Percentiles rank a stretch among this genome's conserved stretches.
Conservation (phyloP, 441 rosid genomes). For the Kokia cookei region DNA sequence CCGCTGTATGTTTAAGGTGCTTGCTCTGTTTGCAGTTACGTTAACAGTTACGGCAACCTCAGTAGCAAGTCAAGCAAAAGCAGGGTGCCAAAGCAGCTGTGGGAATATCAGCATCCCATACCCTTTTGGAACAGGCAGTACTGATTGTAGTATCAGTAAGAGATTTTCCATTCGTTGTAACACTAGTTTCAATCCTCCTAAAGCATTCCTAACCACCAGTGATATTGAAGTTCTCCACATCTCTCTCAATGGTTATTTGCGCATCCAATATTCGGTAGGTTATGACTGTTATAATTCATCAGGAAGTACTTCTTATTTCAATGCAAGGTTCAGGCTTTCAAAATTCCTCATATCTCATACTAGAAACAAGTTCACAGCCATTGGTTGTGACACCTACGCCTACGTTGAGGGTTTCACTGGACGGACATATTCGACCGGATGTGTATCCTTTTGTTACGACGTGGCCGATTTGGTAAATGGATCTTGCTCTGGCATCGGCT, state of each 20-base stretch:
- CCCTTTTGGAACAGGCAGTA: not conserved
- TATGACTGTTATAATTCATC: conserved; percentile 13
- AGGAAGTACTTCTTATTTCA: not conserved
- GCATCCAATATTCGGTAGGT: not conserved
- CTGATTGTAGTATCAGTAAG: conserved; percentile 14
- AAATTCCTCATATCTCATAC: not conserved
- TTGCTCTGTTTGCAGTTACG: not conserved
- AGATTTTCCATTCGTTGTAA: conserved; percentile 18
- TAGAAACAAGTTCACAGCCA: not conserved
- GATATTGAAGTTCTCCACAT: conserved; percentile 4
- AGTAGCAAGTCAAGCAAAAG: not conserved
- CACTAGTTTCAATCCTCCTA: not conserved
- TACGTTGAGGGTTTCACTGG: not conserved
- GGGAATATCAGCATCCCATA: not conserved
- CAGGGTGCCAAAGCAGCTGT: not conserved
- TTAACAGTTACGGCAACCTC: not conserved
- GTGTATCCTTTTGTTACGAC: not conserved
- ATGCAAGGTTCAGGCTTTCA: not conserved
- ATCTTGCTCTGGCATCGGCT: conserved; percentile 22
- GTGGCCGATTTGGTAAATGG: not conserved
- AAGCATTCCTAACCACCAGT: not conserved
- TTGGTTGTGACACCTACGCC: not conserved
- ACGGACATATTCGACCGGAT: not conserved
- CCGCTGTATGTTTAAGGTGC: not conserved
- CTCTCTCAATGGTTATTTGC: not conserved